Base-by-base conservation (phyloP, 139 green algal genomes). In the Monoraphidium neglectum region DNA sequence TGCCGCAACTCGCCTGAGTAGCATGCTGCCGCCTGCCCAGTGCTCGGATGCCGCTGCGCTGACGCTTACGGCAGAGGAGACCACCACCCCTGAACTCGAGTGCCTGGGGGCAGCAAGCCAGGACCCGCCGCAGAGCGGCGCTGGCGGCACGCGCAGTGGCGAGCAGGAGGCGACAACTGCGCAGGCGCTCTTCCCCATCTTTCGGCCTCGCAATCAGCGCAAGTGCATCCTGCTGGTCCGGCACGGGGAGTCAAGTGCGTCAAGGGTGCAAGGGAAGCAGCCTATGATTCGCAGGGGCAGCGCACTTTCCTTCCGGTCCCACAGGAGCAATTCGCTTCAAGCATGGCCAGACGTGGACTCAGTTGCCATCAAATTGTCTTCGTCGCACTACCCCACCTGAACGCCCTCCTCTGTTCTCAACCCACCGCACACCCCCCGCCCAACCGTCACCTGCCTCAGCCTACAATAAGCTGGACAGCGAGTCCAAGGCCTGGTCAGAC, bases 401-500 rank as follows among this genome's bases (percentile, higher is more conserved):
- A n/a, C n/a, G n/a, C n/a, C n/a, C n/a, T n/a, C n/a, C n/a, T n/a
- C n/a, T n/a, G n/a, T n/a, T n/a, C 43, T 12, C 43, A 51, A 51
- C 43, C 43, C 43, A 12, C 43, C 12, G 43, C 43, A 8, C 43
- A 8, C n/a, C 43, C 43, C 8, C 56, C 56, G 12, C 56, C 56
- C 56, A 63, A 12, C 24, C 56, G 12, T 10, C 56, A 51, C 43
- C 43, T n/a, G n/a, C 3, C 37, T 24, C 75, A 80, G 75, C 68
- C 8, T 80, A 80, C 68, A 84, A 94, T 24, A 80, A 92, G n/a
- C 73, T 86, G 15, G 89, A 95, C 76, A 84, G 82, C 0, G 81
- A 93, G 64, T 88, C 85, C 35, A 81, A 85, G 36, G 90, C 64
- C 30, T 93, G 88, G 77, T 77, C 72, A 2, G 90, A 95, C 54